Base-by-base conservation (phyloP, 306 rosid genomes). In the Quercus dentata region DNA sequence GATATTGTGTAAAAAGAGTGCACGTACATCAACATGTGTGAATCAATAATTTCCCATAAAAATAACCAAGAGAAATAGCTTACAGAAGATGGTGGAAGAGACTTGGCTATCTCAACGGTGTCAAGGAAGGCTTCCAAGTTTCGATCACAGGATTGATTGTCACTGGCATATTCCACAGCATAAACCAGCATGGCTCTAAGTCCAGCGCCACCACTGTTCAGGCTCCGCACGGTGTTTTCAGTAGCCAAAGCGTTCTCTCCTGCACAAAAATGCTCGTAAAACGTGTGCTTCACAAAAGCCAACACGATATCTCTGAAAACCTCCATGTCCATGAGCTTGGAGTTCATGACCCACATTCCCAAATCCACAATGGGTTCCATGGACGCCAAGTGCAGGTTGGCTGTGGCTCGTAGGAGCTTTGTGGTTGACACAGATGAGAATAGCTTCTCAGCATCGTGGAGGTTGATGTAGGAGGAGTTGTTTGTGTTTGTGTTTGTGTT, bases 111-210 rank as follows among this genome's bases (percentile, higher is more conserved):
- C 30, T 90, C 87, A 4, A 80, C 81, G 81, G 97, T 91, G 51
- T 56, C 81, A 44, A 96, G 87, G 76, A 96, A 93, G 2, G 87
- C 88, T 0, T 74, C 51, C 5, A 84, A 80, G 75, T 93, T 96
- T 6, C 86, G 86, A 31, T 96, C 93, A 33, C 98, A 93, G 0
- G 87, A 84, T 1, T 79, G 79, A 56, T 91, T 94, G 17, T 91
- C 91, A 11, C 73, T 19, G 9, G 97, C 97, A 18, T 86, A 97
- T 83, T 93, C 99, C 0, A 91, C 82, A 2, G 97, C 91, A 51
- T 96, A 96, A 19, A 85, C 94, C 0, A 93, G 89, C 98, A 96
- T 96, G 21, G 97, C 91, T 1, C 99, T 81, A 5, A 96, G 76
- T 0, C 98, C 98, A 0, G 83, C 54, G 54, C 54, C 54, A 49